Conservation (phyloP, 2,329 filamentous ascomycete genomes). For the Blumeria graminis region DNA sequence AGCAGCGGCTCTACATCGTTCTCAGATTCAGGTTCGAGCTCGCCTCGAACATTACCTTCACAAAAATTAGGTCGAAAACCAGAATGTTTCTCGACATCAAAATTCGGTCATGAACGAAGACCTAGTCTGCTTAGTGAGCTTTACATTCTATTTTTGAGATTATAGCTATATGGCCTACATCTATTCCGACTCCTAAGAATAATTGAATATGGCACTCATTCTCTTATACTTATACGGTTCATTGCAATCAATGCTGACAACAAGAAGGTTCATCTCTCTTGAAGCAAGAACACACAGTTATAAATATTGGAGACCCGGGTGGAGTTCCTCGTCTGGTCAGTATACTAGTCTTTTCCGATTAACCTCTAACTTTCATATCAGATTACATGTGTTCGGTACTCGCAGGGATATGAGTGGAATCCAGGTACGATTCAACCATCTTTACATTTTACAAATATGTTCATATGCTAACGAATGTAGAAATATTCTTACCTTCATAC, state of each 20-base stretch:
- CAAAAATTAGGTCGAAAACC: slow-evolving; percentile 18
- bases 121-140: slow-evolving; percentile 36
- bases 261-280: slow-evolving; percentile 40
- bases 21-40: slow-evolving; percentile 19
- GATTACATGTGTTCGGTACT: slow-evolving; percentile 60
- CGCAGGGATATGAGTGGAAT: slow-evolving; percentile 67
- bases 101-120: slow-evolving; percentile 27
- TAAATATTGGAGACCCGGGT: slow-evolving; percentile 53
- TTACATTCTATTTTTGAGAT: background rate
- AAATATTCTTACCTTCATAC: slow-evolving; percentile 63
- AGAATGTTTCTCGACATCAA: slow-evolving; percentile 16
- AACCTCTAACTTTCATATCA: slow-evolving; percentile 14
- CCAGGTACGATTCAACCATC: slow-evolving; percentile 27
- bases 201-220: too few species aligned
- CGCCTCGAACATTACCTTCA: slow-evolving; percentile 24
- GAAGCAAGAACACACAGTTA: slow-evolving; percentile 54
- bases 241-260: background rate
- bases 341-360: slow-evolving; percentile 2
- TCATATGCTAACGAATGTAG: slow-evolving; percentile 18
- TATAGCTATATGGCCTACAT: too few species aligned
- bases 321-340: slow-evolving; percentile 48
- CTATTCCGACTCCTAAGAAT: too few species aligned
- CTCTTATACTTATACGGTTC: too few species aligned
- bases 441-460: background rate
- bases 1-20: slow-evolving; percentile 27